Base-by-base conservation (phyloP, 2,329 filamentous ascomycete genomes). In the Aspergillus ustus region DNA sequence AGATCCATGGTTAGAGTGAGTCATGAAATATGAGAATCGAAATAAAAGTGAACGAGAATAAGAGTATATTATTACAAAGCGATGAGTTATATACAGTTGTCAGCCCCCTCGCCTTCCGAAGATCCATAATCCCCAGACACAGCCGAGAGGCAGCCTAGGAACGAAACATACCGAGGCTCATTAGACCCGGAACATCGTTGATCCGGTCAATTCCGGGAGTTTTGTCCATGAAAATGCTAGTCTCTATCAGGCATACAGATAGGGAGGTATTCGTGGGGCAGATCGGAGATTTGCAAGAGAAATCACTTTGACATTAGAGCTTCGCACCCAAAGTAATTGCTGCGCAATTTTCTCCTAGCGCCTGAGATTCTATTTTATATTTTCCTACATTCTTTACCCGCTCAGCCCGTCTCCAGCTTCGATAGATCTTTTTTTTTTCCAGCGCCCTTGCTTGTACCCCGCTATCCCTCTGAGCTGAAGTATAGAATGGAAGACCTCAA, bases 401-500 rank as follows among this genome's bases (percentile, higher is more conserved):
- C n/a, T 19, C 29, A 6, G 5, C 4, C n/a, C 11, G 25, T 19
- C 20, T 37, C 17, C 22, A 51, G 13, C n/a, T 17, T 31, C 48
- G 15, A 29, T 34, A 34, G 11, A 15, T 50, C 31, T 17, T 34
- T 7, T 20, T 37, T 22, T 51, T 52, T 25, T 52, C 28, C 13
- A 20, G 7, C 20, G 20, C 22, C 25, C 7, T 7, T 34, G 25
- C 7, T 7, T 34, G 25, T 28, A 53, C 29, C 28, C 57, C 44
- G 17, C 58, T 34, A 29, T 20, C 19, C 34, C 20, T 29, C 46
- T n/a, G 25, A 40, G 19, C 48, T 31, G 9, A 59, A 22, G 28
- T 20, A 53, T 25, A 66, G 49, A n/a, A 87, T 95, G 78, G 93
- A 97, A 63, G 88, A 91, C 64, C 80, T 95, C 59, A 89, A 92